Percentiles rank a stretch among this genome's conserved stretches.
Evolutionary conservation across 345 rosid genomes (phyloP).

Genomic region (Euphorbia lathyris): DNA sequence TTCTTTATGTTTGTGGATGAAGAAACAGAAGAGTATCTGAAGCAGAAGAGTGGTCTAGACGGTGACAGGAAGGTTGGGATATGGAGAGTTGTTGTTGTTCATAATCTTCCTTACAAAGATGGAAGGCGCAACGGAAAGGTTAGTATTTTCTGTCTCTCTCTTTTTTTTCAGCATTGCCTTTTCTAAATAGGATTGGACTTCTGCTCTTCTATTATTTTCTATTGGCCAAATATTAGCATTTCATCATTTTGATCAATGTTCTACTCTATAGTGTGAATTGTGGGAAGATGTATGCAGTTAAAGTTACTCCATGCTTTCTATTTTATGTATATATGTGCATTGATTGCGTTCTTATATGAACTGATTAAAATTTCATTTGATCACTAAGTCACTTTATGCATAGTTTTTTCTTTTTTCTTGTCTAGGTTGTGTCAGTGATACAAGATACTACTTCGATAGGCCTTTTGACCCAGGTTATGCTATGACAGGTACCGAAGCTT

Average conservation of each 20-base stretch:
- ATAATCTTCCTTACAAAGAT: constrained; percentile 80
- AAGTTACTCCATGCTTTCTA: neutral
- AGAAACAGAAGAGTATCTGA: constrained; percentile 81
- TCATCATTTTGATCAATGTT: neutral
- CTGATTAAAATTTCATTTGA: constrained; percentile 2
- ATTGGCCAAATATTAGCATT: neutral
- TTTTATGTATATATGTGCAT: neutral
- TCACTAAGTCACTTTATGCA: neutral
- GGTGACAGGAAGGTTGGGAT: constrained; percentile 61
- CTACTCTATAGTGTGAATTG: neutral
- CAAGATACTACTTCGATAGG: constrained; percentile 6
- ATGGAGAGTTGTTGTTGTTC: constrained; percentile 89
- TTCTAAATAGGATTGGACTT: neutral
- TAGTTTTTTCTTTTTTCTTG: neutral
- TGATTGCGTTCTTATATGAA: constrained; percentile 1
- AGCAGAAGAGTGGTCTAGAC: constrained; percentile 51
- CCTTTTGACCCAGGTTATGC: constrained; percentile 22
- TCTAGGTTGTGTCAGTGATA: neutral
- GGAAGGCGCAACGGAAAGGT: constrained; percentile 98
- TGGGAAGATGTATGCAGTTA: neutral
- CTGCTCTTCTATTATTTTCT: neutral
- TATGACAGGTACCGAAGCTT: constrained; percentile 71
- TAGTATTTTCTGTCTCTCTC: too few relatives aligned
- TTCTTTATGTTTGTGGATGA: constrained; percentile 97
- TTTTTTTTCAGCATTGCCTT: neutral